Evolutionary conservation across 208 protist genomes (phyloP).

Genomic region (Leishmania major): DNA sequence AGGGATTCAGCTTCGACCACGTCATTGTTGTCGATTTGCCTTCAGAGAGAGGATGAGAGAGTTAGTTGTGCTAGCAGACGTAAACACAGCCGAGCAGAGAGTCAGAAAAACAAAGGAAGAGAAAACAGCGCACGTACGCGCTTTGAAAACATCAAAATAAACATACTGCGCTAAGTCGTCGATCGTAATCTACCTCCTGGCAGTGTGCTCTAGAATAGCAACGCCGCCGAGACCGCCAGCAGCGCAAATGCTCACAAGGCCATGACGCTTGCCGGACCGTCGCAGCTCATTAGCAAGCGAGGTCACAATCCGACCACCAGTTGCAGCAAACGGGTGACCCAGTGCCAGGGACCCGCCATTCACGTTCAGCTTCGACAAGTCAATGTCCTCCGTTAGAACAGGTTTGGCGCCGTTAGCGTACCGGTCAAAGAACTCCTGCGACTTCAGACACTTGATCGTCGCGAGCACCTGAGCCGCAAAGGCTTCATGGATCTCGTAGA

Average conservation of each 20-base stretch:
- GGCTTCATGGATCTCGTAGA: constrained; percentile 91
- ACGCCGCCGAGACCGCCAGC: constrained; percentile 84
- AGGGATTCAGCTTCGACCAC: background rate
- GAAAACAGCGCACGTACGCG: background rate
- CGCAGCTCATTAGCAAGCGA: constrained; percentile 80
- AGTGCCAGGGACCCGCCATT: constrained; percentile 83
- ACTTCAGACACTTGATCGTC: constrained; percentile 70
- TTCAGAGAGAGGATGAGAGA: background rate
- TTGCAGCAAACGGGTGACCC: constrained; percentile 90
- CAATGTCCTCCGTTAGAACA: constrained; percentile 51
- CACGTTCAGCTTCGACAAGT: constrained; percentile 80
- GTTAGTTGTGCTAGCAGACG: background rate
- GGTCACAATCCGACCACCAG: constrained; percentile 81
- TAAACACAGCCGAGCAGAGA: background rate
- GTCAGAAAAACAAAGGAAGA: background rate
- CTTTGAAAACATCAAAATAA: background rate
- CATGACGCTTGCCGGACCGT: constrained; percentile 73
- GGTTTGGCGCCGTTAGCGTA: constrained; percentile 38
- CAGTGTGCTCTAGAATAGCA: constrained; percentile 70
- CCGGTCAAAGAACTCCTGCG: constrained; percentile 73
- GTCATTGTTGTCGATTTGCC: background rate
- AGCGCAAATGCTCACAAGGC: constrained; percentile 88
- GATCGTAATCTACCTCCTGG: constrained; percentile 20
- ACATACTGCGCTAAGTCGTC: background rate
- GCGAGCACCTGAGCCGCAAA: constrained; percentile 89